Percentiles rank a stretch among this genome's conserved stretches.
Evolutionary conservation across 2,329 filamentous ascomycete species (phyloP).

Genomic region (Botryosphaeria dothidea): DNA sequence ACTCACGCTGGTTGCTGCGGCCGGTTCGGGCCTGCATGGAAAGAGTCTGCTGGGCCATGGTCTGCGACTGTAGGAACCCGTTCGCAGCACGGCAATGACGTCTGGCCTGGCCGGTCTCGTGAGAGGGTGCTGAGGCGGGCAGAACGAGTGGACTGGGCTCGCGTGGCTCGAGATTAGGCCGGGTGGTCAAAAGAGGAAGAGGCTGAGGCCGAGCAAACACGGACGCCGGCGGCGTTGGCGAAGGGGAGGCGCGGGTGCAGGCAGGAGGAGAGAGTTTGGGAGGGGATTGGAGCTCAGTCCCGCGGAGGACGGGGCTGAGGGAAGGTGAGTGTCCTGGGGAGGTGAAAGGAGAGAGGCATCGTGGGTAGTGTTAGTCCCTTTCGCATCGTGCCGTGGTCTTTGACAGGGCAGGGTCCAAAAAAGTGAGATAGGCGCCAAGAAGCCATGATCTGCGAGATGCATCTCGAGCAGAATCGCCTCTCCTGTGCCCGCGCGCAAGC

Average conservation of each 20-base stretch:
- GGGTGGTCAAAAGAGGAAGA: constrained; percentile 17
- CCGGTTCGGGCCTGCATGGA: constrained; percentile 70
- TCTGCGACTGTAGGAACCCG: not conserved
- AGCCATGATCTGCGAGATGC: constrained; percentile 19
- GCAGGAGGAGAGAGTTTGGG: constrained; percentile 1
- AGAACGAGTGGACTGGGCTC: constrained; percentile 24
- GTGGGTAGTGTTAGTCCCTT: constrained; percentile 25
- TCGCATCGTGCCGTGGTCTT: constrained; percentile 20
- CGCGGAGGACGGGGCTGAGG: constrained; percentile 52
- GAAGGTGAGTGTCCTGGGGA: constrained; percentile 44
- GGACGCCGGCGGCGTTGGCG: constrained; percentile 19
- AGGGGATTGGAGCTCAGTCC: constrained; percentile 43
- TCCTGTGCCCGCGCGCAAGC: constrained; percentile 5
- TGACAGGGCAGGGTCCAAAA: constrained; percentile 20
- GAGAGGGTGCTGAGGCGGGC: constrained; percentile 13
- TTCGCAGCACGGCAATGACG: constrained; percentile 1
- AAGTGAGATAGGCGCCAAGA: constrained; percentile 20
- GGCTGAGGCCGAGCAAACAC: constrained; percentile 20
- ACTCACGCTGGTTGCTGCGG: constrained; percentile 80
- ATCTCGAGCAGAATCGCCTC: constrained; percentile 18
- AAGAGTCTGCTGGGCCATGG: constrained; percentile 49
- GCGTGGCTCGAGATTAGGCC: constrained; percentile 19
- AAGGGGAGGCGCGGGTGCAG: constrained; percentile 31
- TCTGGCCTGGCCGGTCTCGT: constrained; percentile 9
- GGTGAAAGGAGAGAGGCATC: constrained; percentile 40